phyloP scores from a whole-genome alignment of 352 stramenopile genomes.

The Aphanomyces euteiches region DNA sequence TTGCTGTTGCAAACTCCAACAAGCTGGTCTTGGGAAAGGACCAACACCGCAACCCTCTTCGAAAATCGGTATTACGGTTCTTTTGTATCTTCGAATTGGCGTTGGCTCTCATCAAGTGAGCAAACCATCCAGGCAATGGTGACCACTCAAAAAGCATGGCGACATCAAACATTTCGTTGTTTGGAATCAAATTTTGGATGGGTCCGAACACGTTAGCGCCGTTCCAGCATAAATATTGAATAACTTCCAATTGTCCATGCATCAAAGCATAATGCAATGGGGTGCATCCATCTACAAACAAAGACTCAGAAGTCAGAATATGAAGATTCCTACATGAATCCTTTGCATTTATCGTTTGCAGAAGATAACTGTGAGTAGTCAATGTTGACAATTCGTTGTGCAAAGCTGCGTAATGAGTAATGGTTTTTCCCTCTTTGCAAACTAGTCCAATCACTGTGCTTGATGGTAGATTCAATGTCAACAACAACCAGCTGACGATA shows the following conservation, averaged over 20 bases:
- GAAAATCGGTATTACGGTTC: too few species aligned
- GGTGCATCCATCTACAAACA: constrained; percentile 17
- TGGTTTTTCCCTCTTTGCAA: constrained; percentile 12
- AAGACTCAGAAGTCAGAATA: background rate
- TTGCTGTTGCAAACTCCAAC: constrained; percentile 35
- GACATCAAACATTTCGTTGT: constrained; percentile 30
- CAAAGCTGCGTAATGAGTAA: constrained; percentile 23
- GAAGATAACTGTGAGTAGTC: background rate
- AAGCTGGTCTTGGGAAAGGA: constrained; percentile 32
- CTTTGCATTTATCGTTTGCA: constrained; percentile 8
- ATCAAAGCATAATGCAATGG: constrained; percentile 30
- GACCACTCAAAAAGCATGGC: constrained; percentile 47
- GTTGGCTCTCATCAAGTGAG: constrained; percentile 35
- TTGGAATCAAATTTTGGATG: constrained; percentile 17
- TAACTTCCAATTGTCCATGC: constrained; percentile 7
- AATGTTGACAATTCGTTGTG: constrained; percentile 8
- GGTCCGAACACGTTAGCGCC: constrained; percentile 4
- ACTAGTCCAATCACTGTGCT: background rate
- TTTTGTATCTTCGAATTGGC: constrained; percentile 33
- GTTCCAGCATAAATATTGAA: constrained; percentile 17
- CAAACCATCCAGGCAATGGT: constrained; percentile 58
- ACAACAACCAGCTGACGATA: constrained; percentile 24
- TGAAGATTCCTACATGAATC: background rate
- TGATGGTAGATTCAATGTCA: constrained; percentile 11
- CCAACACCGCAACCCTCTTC: constrained; percentile 31